phyloP scores from a whole-genome alignment of 2,329 filamentous ascomycete species.

The Microdochium paspali region DNA sequence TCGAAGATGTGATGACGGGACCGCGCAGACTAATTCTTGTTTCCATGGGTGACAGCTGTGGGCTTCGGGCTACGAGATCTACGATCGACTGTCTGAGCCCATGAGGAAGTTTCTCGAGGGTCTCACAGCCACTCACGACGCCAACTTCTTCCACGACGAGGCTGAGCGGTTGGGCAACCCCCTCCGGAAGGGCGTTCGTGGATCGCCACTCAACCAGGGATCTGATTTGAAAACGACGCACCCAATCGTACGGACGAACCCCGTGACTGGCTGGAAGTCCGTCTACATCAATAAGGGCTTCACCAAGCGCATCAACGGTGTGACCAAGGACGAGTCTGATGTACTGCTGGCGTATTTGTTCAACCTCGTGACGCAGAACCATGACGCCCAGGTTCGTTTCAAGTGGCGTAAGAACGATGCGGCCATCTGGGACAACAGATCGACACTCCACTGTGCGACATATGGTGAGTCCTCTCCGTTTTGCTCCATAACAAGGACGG shows the following conservation, averaged over 20 bases:
- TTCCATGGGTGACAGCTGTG: slow-evolving; percentile 24
- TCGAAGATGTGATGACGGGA: no score
- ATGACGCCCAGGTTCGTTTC: slow-evolving; percentile 47
- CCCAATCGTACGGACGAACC: slow-evolving; percentile 50
- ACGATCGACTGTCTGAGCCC: slow-evolving; percentile 40
- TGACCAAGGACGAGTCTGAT: slow-evolving; percentile 44
- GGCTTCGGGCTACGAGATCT: slow-evolving; percentile 42
- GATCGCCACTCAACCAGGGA: slow-evolving; percentile 49
- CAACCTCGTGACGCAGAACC: slow-evolving; percentile 40
- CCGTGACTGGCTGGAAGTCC: slow-evolving; percentile 48
- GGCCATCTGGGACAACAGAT: slow-evolving; percentile 59
- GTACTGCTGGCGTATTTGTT: slow-evolving; percentile 37
- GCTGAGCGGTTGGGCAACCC: slow-evolving; percentile 35
- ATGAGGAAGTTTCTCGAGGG: slow-evolving; percentile 36
- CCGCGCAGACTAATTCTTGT: not conserved
- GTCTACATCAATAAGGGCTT: slow-evolving; percentile 41
- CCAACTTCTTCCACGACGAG: slow-evolving; percentile 39
- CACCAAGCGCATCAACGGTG: slow-evolving; percentile 43
- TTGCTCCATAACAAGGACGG: not conserved
- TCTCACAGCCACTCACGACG: slow-evolving; percentile 39
- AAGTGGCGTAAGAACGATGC: slow-evolving; percentile 42
- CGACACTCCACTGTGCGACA: slow-evolving; percentile 42
- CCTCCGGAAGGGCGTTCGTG: slow-evolving; percentile 32
- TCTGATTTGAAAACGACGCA: slow-evolving; percentile 37
- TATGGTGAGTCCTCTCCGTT: slow-evolving; percentile 31